phyloP scores from a whole-genome alignment of 352 stramenopile species.

The Pythium rishiriense region DNA sequence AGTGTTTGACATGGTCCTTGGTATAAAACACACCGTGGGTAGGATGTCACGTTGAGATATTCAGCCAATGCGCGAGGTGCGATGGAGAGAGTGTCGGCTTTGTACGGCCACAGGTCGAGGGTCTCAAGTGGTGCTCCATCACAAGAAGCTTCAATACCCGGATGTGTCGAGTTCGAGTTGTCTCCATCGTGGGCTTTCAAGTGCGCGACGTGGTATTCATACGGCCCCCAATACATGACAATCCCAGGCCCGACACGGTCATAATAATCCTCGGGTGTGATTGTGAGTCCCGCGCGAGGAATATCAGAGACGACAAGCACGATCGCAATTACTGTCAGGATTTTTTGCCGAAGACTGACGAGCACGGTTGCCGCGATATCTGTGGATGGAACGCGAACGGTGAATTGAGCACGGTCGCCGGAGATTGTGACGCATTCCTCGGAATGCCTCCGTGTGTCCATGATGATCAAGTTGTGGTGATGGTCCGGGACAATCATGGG shows the following conservation, averaged over 20 bases:
- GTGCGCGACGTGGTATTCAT: slow-evolving; percentile 43
- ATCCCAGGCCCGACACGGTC: slow-evolving; percentile 29
- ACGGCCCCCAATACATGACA: slow-evolving; percentile 44
- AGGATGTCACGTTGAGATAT: slow-evolving; percentile 21
- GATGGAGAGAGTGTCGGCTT: slow-evolving; percentile 24
- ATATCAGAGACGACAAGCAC: slow-evolving; percentile 50
- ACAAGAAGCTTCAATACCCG: background rate
- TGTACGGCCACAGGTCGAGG: slow-evolving; percentile 24
- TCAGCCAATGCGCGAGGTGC: slow-evolving; percentile 8
- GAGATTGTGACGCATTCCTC: background rate
- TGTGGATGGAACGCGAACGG: background rate
- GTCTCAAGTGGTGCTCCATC: slow-evolving; percentile 1
- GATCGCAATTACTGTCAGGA: slow-evolving; percentile 41
- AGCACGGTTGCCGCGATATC: background rate
- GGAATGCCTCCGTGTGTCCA: background rate
- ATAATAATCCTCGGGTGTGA: slow-evolving; percentile 33
- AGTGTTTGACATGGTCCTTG: slow-evolving; percentile 3
- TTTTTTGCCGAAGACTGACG: background rate
- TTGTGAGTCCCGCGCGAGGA: slow-evolving; percentile 41
- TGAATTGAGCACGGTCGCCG: background rate
- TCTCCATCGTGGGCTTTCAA: slow-evolving; percentile 11
- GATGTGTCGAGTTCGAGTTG: background rate
- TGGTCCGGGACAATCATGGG: no score
- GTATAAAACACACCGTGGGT: slow-evolving; percentile 36
- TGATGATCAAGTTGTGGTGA: background rate